These are phyloP conservation scores for Garcia nutans DNA, from an alignment of 345 rosid genomes.

Conservation along the genomic window DNA sequence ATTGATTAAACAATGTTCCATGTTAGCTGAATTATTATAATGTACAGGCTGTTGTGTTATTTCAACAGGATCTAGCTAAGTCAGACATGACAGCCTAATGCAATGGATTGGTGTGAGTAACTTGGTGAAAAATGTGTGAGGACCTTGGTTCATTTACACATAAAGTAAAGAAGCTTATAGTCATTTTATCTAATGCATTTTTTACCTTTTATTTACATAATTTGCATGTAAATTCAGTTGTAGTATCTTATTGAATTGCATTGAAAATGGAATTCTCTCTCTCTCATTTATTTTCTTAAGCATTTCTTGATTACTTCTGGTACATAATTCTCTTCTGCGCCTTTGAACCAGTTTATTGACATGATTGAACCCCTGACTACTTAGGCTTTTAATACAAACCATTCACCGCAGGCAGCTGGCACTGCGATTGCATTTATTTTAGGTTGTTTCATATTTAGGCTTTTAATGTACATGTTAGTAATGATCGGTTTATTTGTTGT, in stretches of 20 bases:
- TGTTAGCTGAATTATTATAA: neutral
- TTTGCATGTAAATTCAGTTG: neutral
- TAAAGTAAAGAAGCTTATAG: neutral
- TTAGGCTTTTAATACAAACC: too few relatives aligned
- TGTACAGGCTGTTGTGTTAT: neutral
- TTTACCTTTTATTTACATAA: neutral
- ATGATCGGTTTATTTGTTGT: too few relatives aligned
- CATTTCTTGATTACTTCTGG: neutral
- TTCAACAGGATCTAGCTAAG: slow-evolving; percentile 29
- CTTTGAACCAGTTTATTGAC: neutral
- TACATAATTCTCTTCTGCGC: neutral
- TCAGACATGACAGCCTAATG: slow-evolving; percentile 11
- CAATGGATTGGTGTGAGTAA: slow-evolving; percentile 23
- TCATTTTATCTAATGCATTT: neutral
- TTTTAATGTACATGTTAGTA: too few relatives aligned
- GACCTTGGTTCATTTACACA: too few relatives aligned
- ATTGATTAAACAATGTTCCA: neutral
- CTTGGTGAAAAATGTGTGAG: too few relatives aligned
- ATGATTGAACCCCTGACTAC: too few relatives aligned
- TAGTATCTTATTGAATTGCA: neutral
- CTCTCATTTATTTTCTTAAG: too few relatives aligned
- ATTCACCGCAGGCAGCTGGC: too few relatives aligned
- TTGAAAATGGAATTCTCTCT: neutral
- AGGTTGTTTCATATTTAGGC: too few relatives aligned
- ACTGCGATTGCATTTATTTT: too few relatives aligned